phyloP scores from a whole-genome alignment of 495 filamentous ascomycete genomes.

The Podospora fimiseda region DNA sequence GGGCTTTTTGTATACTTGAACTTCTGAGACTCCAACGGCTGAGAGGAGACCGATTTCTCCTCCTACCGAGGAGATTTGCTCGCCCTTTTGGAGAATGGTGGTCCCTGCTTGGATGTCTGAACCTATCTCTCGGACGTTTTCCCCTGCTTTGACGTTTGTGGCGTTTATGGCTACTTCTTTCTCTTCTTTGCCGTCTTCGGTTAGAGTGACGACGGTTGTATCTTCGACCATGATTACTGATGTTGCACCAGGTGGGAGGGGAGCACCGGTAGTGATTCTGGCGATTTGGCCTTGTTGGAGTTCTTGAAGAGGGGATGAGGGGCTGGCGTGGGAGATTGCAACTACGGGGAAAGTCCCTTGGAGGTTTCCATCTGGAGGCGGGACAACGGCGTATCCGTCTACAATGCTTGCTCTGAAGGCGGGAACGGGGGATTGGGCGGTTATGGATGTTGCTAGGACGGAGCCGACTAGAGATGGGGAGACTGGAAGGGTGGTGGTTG shows the following conservation, averaged over 20 bases:
- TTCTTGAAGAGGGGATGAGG: constrained; percentile 50
- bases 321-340: constrained; percentile 75
- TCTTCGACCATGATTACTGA: constrained; percentile 98
- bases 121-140: constrained; percentile 87
- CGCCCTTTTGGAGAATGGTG: constrained; percentile 65
- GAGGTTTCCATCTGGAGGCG: constrained; percentile 51
- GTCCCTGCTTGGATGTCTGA: constrained; percentile 71
- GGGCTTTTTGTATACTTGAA: constrained; percentile 71
- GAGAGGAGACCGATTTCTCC: constrained; percentile 88
- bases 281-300: constrained; percentile 59
- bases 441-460: constrained; percentile 77
- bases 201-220: constrained; percentile 64
- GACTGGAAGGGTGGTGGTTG: constrained; percentile 51
- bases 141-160: constrained; percentile 62
- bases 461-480: constrained; percentile 58
- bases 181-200: constrained; percentile 78
- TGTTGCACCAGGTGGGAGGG: constrained; percentile 79
- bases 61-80: constrained; percentile 72
- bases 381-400: constrained; percentile 85
- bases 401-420: constrained; percentile 95
- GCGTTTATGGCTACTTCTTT: constrained; percentile 78
- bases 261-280: constrained; percentile 89
- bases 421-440: constrained; percentile 73
- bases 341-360: constrained; percentile 81
- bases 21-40: constrained; percentile 68